Evolutionary conservation across 768 basidiomycete genomes (phyloP).

Genomic region (Podaxis sp.): DNA sequence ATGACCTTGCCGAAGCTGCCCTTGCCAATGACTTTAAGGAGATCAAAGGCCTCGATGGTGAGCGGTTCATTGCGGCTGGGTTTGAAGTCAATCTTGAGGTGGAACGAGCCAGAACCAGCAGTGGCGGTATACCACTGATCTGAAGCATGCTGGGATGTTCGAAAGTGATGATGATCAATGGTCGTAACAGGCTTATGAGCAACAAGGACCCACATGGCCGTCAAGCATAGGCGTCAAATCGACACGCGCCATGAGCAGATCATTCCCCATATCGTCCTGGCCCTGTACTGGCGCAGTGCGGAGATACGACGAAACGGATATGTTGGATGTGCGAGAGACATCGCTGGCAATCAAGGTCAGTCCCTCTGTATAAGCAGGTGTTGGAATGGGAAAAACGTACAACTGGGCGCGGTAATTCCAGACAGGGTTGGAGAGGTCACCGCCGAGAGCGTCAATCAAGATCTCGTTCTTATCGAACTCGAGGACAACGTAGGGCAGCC

Average conservation of each 20-base stretch:
- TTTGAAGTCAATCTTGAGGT: conserved; percentile 94
- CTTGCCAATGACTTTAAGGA: conserved; percentile 97
- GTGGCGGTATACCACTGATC: conserved; percentile 91
- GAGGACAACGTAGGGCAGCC: conserved; percentile 95
- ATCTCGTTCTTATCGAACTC: conserved; percentile 99
- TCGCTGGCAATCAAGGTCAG: conserved; percentile 54
- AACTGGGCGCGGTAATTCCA: conserved; percentile 98
- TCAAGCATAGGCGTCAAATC: conserved; percentile 86
- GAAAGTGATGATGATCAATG: conserved; percentile 15
- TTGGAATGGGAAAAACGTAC: conserved; percentile 48
- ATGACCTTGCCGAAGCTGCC: conserved; percentile 98
- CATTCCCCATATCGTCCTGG: conserved; percentile 96
- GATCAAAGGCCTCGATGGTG: conserved; percentile 95
- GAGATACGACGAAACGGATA: conserved; percentile 89
- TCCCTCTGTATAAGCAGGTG: neutral
- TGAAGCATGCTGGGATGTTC: conserved; percentile 58
- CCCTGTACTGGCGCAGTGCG: conserved; percentile 76
- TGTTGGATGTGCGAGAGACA: conserved; percentile 90
- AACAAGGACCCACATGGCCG: conserved; percentile 53
- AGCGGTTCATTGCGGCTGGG: conserved; percentile 80
- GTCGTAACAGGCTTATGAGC: conserved; percentile 9
- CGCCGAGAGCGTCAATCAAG: conserved; percentile 92
- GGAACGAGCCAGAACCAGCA: conserved; percentile 87
- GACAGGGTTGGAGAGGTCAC: conserved; percentile 84
- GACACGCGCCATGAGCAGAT: conserved; percentile 89